phyloP scores from a whole-genome alignment of 2,329 filamentous ascomycete genomes.

The Sporothrix protearum region DNA sequence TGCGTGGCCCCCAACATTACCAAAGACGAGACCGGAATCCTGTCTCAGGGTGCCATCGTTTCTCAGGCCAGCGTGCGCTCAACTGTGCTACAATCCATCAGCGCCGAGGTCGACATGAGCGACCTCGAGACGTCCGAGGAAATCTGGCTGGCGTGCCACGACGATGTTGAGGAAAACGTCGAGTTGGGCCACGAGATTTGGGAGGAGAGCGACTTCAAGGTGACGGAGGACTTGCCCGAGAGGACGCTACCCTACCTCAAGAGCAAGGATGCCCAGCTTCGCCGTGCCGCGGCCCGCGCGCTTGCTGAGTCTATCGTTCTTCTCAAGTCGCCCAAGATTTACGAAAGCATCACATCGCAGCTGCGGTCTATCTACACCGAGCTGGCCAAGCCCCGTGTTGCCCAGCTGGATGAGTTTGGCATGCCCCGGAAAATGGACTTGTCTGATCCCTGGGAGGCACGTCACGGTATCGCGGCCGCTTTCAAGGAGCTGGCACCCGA shows the following conservation, averaged over 20 bases:
- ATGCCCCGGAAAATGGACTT: conserved; percentile 89
- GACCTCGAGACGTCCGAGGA: conserved; percentile 83
- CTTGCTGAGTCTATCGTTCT: conserved; percentile 68
- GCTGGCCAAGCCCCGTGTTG: conserved; percentile 75
- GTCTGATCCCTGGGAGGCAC: conserved; percentile 83
- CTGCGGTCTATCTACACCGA: conserved; percentile 71
- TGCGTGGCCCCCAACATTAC: conserved; percentile 80
- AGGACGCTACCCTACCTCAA: conserved; percentile 75
- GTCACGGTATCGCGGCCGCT: conserved; percentile 83
- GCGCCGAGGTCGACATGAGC: conserved; percentile 85
- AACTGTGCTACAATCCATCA: conserved; percentile 83
- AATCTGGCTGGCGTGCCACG: conserved; percentile 90
- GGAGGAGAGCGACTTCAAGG: conserved; percentile 82
- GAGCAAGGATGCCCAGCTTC: conserved; percentile 74
- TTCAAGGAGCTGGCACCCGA: conserved; percentile 75
- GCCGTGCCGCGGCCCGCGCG: conserved; percentile 76
- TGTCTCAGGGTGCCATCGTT: conserved; percentile 77
- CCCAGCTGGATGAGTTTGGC: conserved; percentile 85
- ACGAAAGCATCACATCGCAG: conserved; percentile 51
- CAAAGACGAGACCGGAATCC: conserved; percentile 64
- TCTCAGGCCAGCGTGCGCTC: conserved; percentile 76
- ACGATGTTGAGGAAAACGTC: conserved; percentile 82
- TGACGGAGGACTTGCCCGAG: conserved; percentile 61
- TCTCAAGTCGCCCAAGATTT: conserved; percentile 54
- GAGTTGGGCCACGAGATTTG: conserved; percentile 84